Conservation (phyloP, 75 land plant genomes). For the Isoetes taiwanensis region DNA sequence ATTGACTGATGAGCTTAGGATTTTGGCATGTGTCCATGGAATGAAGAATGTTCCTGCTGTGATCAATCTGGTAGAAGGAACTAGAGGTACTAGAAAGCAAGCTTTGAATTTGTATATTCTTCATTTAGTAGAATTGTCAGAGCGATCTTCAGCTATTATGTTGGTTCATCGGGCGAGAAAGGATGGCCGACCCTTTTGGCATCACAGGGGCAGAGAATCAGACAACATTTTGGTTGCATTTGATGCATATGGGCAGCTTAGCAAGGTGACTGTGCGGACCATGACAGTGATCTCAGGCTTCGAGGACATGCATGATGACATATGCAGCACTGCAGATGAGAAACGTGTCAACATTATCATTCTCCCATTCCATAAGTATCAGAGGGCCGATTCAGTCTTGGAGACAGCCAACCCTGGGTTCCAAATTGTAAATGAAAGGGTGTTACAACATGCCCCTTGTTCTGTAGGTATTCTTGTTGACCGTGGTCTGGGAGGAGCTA, state of each 20-base stretch:
- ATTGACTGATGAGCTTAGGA: constrained; percentile 23
- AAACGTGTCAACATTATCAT: constrained; percentile 32
- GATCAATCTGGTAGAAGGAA: constrained; percentile 31
- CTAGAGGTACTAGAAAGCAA: constrained; percentile 15
- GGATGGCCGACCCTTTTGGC: not conserved
- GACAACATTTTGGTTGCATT: constrained; percentile 42
- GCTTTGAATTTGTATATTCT: constrained; percentile 24
- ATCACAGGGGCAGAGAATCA: no score
- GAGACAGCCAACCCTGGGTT: constrained; percentile 30
- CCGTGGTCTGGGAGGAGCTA: constrained; percentile 33
- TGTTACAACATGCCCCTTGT: constrained; percentile 55
- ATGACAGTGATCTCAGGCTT: constrained; percentile 47
- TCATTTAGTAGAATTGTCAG: constrained; percentile 1
- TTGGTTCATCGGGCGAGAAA: constrained; percentile 1
- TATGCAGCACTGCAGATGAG: constrained; percentile 46
- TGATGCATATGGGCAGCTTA: constrained; percentile 19
- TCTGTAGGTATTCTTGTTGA: constrained; percentile 69
- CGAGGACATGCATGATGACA: constrained; percentile 46
- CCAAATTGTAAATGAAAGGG: constrained; percentile 42
- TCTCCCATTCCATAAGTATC: constrained; percentile 52
- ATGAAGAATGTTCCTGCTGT: constrained; percentile 24
- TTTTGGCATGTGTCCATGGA: constrained; percentile 42
- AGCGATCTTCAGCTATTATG: constrained; percentile 9
- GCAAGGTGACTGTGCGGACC: constrained; percentile 26
- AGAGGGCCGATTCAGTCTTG: constrained; percentile 22